phyloP scores from a whole-genome alignment of 441 rosid genomes.

The California macrophylla region DNA sequence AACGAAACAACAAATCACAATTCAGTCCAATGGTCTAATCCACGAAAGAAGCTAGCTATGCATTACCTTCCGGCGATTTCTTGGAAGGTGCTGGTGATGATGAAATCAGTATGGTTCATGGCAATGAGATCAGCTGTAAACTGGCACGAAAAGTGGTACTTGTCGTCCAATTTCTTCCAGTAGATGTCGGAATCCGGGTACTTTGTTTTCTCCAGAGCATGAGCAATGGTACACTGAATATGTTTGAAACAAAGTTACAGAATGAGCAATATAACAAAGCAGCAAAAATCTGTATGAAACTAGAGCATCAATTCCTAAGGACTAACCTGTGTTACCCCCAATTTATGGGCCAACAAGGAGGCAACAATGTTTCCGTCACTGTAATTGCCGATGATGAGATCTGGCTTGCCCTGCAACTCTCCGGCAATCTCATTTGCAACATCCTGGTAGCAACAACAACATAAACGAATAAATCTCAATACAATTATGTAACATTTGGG shows the following conservation, averaged over 20 bases:
- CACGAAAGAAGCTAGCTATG: not conserved
- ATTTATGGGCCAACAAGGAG: constrained; percentile 73
- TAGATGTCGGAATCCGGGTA: constrained; percentile 90
- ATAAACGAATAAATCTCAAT: not conserved
- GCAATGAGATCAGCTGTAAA: constrained; percentile 89
- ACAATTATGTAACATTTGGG: not conserved
- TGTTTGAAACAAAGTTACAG: not conserved
- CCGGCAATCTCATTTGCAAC: constrained; percentile 72
- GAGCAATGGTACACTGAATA: constrained; percentile 83
- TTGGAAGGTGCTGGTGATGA: constrained; percentile 93
- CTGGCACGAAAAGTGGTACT: constrained; percentile 92
- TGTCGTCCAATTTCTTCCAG: constrained; percentile 85
- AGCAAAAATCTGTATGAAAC: not conserved
- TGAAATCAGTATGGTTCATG: constrained; percentile 93
- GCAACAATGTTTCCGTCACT: constrained; percentile 97
- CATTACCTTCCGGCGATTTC: constrained; percentile 94
- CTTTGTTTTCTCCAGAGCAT: constrained; percentile 88
- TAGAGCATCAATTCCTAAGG: not conserved
- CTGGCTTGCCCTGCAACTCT: constrained; percentile 92
- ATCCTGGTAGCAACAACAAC: constrained; percentile 39
- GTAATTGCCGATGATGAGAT: constrained; percentile 86
- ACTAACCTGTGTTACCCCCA: constrained; percentile 85
- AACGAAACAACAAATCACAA: not conserved
- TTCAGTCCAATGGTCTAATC: too few relatives aligned
- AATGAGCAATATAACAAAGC: not conserved